A percentile compares a stretch with the other conserved stretches of the same genome.
phyloP scores from a whole-genome alignment of 2,329 filamentous ascomycete genomes.

The Fusarium heterosporum region DNA sequence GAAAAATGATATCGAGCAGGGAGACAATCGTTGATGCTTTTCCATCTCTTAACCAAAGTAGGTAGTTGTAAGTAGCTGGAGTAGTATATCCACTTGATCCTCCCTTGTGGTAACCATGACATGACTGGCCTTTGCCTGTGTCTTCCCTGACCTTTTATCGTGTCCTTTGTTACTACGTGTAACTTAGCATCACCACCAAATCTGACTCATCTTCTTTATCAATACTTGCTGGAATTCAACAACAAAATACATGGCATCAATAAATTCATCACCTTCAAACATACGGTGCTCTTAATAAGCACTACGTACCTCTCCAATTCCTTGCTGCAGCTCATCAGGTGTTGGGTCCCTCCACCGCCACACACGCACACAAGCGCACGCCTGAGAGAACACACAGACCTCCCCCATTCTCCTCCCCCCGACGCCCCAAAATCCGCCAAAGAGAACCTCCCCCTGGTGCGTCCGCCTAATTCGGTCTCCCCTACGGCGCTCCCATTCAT shows the following conservation, averaged over 20 bases:
- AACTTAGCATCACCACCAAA: conserved; percentile 3
- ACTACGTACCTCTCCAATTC: background rate
- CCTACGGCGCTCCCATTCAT: conserved; percentile 23
- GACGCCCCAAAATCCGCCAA: conserved; percentile 24
- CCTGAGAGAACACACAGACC: conserved; percentile 36
- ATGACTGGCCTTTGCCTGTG: background rate
- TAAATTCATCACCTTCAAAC: background rate
- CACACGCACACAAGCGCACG: conserved; percentile 30
- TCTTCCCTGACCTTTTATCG: background rate
- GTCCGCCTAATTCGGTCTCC: conserved; percentile 39
- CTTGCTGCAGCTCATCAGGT: conserved; percentile 29
- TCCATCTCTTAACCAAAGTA: background rate
- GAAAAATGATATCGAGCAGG: conserved; percentile 15
- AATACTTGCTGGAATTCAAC: background rate
- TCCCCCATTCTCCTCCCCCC: conserved; percentile 29
- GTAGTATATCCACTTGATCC: conserved; percentile 8
- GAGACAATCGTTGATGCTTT: background rate
- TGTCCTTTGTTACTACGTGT: background rate
- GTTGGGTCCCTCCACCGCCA: conserved; percentile 38
- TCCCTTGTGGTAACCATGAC: conserved; percentile 11
- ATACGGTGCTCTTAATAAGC: background rate
- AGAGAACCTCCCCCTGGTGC: conserved; percentile 29
- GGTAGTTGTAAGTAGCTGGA: conserved; percentile 3
- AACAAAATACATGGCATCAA: background rate
- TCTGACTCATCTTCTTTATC: conserved; percentile 1